Evolutionary conservation across 2,329 filamentous ascomycete genomes (phyloP).

Genomic region (Pseudocercospora pini-densiflorae): DNA sequence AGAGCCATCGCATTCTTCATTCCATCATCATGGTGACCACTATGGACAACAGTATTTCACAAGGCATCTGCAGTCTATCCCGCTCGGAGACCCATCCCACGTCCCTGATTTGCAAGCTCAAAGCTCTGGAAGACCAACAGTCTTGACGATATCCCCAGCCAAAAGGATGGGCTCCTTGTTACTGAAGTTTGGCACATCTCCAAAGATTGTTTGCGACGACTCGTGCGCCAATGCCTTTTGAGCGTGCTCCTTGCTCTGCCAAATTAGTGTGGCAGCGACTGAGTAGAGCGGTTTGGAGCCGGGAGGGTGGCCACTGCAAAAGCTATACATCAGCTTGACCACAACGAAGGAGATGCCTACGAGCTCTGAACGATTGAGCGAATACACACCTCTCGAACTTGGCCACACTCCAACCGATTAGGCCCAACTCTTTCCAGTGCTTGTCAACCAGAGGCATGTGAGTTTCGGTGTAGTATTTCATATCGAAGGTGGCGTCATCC

Average conservation of each 20-base stretch:
- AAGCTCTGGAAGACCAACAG: not conserved
- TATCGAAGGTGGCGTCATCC: not conserved
- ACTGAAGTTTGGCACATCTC: not conserved
- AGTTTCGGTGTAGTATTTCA: not conserved
- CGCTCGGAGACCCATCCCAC: not conserved
- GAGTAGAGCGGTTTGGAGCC: not conserved
- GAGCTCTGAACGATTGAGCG: not conserved
- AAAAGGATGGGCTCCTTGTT: not conserved
- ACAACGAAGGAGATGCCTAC: not conserved
- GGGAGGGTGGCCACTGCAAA: not conserved
- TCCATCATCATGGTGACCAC: not conserved
- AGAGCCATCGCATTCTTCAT: not conserved
- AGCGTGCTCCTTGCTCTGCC: not conserved
- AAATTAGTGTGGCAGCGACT: not conserved
- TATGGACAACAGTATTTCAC: not conserved
- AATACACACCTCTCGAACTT: not conserved
- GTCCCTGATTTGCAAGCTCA: not conserved
- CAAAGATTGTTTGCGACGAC: not conserved
- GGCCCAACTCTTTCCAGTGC: not conserved
- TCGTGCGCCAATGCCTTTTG: not conserved
- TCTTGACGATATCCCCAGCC: not conserved
- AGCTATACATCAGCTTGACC: not conserved
- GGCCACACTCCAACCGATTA: not conserved
- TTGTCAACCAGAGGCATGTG: not conserved
- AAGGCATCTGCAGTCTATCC: not conserved